Evolutionary conservation across 371 early-diverging fungal genomes (phyloP), one percentile per base, ranked within the genome.

Genomic region (Mortierella sp.): DNA sequence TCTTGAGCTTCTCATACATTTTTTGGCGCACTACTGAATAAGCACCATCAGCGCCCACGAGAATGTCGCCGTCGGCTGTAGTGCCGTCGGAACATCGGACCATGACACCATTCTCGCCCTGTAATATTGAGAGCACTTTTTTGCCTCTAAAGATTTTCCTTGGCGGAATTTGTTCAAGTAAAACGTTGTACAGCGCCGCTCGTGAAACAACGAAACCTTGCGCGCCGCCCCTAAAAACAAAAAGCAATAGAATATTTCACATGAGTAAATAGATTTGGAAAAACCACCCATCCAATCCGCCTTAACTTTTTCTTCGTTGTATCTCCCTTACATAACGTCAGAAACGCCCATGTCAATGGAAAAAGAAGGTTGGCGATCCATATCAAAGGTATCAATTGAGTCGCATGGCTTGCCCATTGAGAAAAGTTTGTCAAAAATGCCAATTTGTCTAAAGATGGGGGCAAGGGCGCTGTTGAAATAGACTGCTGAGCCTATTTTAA

Each of bases 1-100:
- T 57, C 32, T 33, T 57, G 32, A 57, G 58, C 1, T 16, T 24
- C 32, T 57, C 58, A 33, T 57, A 57, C 33, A 57, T 32, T 32
- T 8, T 57, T 33, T 57, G 58, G 2, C 58, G 58, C 13, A 57
- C 58, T 32, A 11, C 58, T 33, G 58, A 57, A 33, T 57, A 57
- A 1, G 58, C 58, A 3, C 58, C 58, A 28, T 57, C 58, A 15
- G 58, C 58, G 32, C 58, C 58, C 9, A 57, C 58, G 11, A 57
- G 58, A 28, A 57, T 28, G 28, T 57, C 58, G 5, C 58, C 58
- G 3, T 57, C 58, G 5, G 32, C 58, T 9, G 15, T 24, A 0
- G 58, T 32, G 9, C 58, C 58, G 22, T 57, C 58, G 1, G 58
- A 57, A 16, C 24, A 57, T 24, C 28, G 9, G 24, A 57, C 22